Evolutionary conservation across 805 yeast species (phyloP), one percentile per base, ranked within the genome.

Genomic region (Saccharomycopsis sp.): DNA sequence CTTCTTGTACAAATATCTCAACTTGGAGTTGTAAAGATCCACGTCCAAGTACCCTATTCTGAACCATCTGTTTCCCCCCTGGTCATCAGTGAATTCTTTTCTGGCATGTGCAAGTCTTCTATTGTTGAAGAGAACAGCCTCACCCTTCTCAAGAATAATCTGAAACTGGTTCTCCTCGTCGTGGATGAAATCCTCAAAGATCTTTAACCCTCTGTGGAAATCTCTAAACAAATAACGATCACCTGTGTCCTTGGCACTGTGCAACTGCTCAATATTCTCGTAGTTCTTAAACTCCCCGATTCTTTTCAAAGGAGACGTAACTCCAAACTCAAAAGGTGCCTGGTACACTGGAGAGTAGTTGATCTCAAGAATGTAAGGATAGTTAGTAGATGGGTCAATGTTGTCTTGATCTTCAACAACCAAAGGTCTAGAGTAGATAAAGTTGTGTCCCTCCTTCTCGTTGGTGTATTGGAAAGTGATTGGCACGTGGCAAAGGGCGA

Each of bases 261-360:
- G 63, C 15, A 46, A 58, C 44, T 59, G 44, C 4, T 61, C 56
- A 53, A 54, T 50, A 24, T 60, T 54, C 18, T 58, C 57, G 50
- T 58, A 55, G 23, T 58, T 56, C 9, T 58, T 57, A 52, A 55
- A 60, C 8, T 61, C 62, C 12, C 65, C 65, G 12, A 61, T 57
- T 12, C 64, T 62, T 47, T 61, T 61, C 18, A 63, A 56, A 34
- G 72, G 70, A 14, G 70, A 70, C 16, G 76, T 74, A n/a, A 80
- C 76, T 18, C 83, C 83, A 57, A 70, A 71, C 62, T 85, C 89
- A 58, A 83, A 80, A 0, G 92, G 92, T 0, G 88, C 92, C 66
- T 87, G 95, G 72, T 85, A 87, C 9, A 91, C 92, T 1, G 95
- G 94, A 0, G 92, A 83, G 68, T 87, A 87, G 66, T 85, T 85